Evolutionary conservation across 129 eudicot species (phyloP).

Genomic region (Apium graveolens): DNA sequence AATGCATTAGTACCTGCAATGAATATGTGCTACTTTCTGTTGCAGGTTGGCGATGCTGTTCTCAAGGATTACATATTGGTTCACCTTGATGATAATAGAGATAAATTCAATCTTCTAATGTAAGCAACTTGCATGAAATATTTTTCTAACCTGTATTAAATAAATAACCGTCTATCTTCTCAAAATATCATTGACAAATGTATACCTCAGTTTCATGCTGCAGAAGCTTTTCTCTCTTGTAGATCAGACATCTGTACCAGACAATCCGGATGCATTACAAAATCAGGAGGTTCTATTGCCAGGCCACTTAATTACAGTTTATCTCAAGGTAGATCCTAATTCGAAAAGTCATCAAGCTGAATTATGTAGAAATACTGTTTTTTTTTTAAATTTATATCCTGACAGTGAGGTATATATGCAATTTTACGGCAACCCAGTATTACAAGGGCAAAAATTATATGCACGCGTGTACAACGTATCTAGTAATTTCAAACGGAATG

Average conservation of each 20-base stretch:
- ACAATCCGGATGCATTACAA: slow-evolving; percentile 87
- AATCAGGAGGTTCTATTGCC: slow-evolving; percentile 85
- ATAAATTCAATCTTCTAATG: slow-evolving; percentile 87
- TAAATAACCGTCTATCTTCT: neutral
- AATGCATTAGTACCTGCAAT: neutral
- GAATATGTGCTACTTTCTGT: neutral
- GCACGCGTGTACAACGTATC: neutral
- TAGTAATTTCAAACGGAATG: neutral
- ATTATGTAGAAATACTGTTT: neutral
- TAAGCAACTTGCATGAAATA: slow-evolving; percentile 29
- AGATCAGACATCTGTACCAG: slow-evolving; percentile 88
- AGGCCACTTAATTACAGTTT: slow-evolving; percentile 74
- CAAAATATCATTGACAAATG: slow-evolving; percentile 9
- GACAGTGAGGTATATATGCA: neutral
- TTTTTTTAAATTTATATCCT: neutral
- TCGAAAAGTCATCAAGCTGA: neutral
- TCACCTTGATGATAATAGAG: slow-evolving; percentile 79
- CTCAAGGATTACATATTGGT: slow-evolving; percentile 70
- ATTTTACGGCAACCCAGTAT: neutral
- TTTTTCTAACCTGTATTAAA: neutral
- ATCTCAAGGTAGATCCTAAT: slow-evolving; percentile 53
- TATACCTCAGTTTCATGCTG: slow-evolving; percentile 61
- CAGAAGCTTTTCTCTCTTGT: slow-evolving; percentile 88
- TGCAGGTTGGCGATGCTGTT: slow-evolving; percentile 80
- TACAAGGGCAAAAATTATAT: neutral